phyloP scores from a whole-genome alignment of 1,284 basidiomycete species.

The Moniliophthora roreri region DNA sequence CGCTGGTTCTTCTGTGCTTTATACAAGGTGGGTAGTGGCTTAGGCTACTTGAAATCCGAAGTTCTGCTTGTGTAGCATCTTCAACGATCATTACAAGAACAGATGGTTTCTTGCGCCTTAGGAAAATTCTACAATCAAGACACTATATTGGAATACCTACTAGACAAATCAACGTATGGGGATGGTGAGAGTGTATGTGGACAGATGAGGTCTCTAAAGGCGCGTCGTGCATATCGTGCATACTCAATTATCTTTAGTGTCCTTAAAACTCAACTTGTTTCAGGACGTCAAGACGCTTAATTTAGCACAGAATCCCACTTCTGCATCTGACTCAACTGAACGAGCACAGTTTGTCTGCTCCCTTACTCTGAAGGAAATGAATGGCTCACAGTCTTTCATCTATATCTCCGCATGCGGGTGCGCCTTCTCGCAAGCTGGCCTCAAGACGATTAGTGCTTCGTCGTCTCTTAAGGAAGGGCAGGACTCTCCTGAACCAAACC shows the following conservation, averaged over 20 bases:
- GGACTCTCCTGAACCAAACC: conserved; percentile 39
- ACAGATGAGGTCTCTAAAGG: conserved; percentile 86
- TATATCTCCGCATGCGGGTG: conserved; percentile 89
- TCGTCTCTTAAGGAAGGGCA: conserved; percentile 33
- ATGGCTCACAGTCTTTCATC: conserved; percentile 84
- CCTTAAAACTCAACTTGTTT: conserved; percentile 7
- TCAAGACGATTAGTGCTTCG: conserved; percentile 56
- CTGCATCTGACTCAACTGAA: conserved; percentile 41
- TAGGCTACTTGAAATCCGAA: no score
- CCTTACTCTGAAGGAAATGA: conserved; percentile 90
- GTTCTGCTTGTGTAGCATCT: no score
- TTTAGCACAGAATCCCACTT: conserved; percentile 63
- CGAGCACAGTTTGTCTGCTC: conserved; percentile 83
- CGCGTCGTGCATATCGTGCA: conserved; percentile 32
- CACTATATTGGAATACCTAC: conserved; percentile 82
- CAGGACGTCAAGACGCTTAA: conserved; percentile 86
- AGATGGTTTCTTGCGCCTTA: conserved; percentile 84
- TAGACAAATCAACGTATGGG: conserved; percentile 77
- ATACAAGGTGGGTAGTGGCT: conserved; percentile 85
- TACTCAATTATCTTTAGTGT: neutral
- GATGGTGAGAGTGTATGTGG: conserved; percentile 85
- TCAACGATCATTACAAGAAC: conserved; percentile 80
- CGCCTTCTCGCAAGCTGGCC: conserved; percentile 77
- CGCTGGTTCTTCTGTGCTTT: conserved; percentile 90
- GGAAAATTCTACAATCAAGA: conserved; percentile 96